These are phyloP conservation scores for Violaceomyces palustris DNA, from an alignment of 1,284 basidiomycete species.

Conservation along the genomic window DNA sequence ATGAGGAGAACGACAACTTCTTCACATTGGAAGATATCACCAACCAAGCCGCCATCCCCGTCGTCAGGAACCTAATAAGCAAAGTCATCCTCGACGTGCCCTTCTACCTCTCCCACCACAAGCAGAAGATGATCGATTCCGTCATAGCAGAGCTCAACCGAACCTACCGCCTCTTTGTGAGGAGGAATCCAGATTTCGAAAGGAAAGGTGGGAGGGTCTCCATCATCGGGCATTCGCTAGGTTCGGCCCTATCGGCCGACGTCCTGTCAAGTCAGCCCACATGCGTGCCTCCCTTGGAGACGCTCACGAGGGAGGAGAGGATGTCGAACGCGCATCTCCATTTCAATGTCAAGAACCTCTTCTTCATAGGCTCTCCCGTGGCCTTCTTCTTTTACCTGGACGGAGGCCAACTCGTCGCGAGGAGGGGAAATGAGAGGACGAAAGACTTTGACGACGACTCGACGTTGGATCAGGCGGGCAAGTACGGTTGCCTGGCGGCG, in stretches of 20 bases:
- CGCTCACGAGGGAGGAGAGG: slow-evolving; percentile 7
- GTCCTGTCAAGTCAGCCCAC: slow-evolving; percentile 60
- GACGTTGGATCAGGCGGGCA: slow-evolving; percentile 52
- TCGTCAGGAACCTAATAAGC: slow-evolving; percentile 35
- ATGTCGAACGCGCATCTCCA: slow-evolving; percentile 23
- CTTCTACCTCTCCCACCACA: slow-evolving; percentile 55
- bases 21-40: slow-evolving; percentile 54
- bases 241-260: slow-evolving; percentile 59
- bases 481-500: slow-evolving; percentile 59
- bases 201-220: slow-evolving; percentile 56
- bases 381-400: slow-evolving; percentile 59
- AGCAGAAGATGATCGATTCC: slow-evolving; percentile 56
- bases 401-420: slow-evolving; percentile 59
- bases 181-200: slow-evolving; percentile 56
- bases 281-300: slow-evolving; percentile 43
- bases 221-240: slow-evolving; percentile 56
- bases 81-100: slow-evolving; percentile 58
- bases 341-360: slow-evolving; percentile 57
- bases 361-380: slow-evolving; percentile 59
- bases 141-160: slow-evolving; percentile 50
- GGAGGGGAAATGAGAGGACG: slow-evolving; percentile 55
- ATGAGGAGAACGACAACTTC: slow-evolving; percentile 53
- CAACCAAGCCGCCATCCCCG: slow-evolving; percentile 31
- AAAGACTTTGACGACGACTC: slow-evolving; percentile 50
- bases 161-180: slow-evolving; percentile 59